Conservation (phyloP, 108 stramenopile genomes). For the Skeletonema grethae region DNA sequence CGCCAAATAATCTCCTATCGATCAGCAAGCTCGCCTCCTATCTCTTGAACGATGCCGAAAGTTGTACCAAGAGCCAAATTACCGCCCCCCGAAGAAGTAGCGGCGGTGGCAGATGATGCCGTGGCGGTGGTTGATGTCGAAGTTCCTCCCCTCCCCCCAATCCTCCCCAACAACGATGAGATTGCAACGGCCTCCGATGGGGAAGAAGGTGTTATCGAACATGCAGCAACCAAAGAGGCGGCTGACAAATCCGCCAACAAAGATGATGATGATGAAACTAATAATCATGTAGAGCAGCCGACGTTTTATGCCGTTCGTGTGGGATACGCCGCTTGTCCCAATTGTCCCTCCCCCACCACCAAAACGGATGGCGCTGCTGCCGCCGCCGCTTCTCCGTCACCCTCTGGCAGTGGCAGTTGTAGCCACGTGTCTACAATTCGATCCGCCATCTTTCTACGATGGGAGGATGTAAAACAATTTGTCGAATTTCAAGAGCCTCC, state of each 20-base stretch:
- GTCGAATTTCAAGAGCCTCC: slow-evolving; percentile 17
- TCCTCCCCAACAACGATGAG: no score
- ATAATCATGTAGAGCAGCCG: not conserved
- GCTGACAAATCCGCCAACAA: no score
- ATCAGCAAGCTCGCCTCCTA: no score
- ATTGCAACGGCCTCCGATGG: no score
- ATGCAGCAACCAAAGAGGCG: no score
- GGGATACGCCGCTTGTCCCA: slow-evolving; percentile 19
- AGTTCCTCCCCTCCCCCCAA: no score
- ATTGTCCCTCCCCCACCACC: not conserved
- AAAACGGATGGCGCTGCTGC: not conserved
- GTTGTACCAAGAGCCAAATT: not conserved
- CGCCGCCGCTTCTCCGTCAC: not conserved
- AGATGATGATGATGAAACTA: no score
- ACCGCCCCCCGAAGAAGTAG: not conserved
- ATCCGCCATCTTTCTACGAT: slow-evolving; percentile 31
- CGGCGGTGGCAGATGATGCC: no score
- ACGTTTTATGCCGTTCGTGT: slow-evolving; percentile 30
- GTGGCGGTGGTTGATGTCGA: no score
- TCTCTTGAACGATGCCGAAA: no score
- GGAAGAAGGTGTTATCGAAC: no score
- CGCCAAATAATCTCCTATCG: no score
- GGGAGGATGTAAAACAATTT: slow-evolving; percentile 32
- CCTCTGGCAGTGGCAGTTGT: not conserved
- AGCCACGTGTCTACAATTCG: slow-evolving; percentile 11